Conservation (phyloP, 2,329 filamentous ascomycete species). For the Incumbomyces lentus region DNA sequence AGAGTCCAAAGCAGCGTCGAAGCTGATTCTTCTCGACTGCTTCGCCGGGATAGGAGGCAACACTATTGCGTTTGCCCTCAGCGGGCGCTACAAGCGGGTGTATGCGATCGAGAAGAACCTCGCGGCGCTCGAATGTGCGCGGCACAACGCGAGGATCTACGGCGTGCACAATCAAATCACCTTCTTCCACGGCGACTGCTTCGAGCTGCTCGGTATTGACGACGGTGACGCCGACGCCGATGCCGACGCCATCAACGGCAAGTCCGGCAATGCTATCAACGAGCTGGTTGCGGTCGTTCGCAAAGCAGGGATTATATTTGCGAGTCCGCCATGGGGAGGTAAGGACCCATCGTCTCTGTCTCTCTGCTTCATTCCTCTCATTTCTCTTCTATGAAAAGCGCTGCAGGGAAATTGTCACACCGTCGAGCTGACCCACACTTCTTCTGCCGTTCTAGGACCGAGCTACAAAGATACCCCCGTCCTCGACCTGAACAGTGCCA, state of each 20-base stretch:
- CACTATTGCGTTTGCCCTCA: slow-evolving; percentile 82
- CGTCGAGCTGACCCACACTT: too few species aligned
- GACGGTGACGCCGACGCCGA: neutral
- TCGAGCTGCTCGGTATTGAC: slow-evolving; percentile 52
- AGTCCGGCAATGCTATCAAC: slow-evolving; percentile 23
- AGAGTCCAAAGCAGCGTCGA: slow-evolving; percentile 42
- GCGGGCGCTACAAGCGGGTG: slow-evolving; percentile 66
- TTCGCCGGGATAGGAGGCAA: slow-evolving; percentile 93
- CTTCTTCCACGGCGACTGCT: slow-evolving; percentile 81
- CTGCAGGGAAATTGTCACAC: too few species aligned
- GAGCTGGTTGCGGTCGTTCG: slow-evolving; percentile 38
- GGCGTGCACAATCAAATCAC: slow-evolving; percentile 67
- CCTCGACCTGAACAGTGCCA: slow-evolving; percentile 60
- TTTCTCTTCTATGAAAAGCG: too few species aligned
- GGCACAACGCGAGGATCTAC: slow-evolving; percentile 82
- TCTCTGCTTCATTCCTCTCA: too few species aligned
- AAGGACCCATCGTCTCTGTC: slow-evolving; percentile 19
- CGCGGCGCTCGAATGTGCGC: slow-evolving; percentile 73
- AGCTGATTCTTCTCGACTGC: slow-evolving; percentile 66
- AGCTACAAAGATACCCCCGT: slow-evolving; percentile 49
- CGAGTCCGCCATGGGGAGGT: slow-evolving; percentile 67
- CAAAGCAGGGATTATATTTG: slow-evolving; percentile 53
- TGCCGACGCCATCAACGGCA: neutral
- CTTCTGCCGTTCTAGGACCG: slow-evolving; percentile 37
- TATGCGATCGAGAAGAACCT: slow-evolving; percentile 82